Percentiles rank a stretch among this genome's conserved stretches.
Evolutionary conservation across 2,329 filamentous ascomycete genomes (phyloP).

Genomic region (Daldinia sp.): DNA sequence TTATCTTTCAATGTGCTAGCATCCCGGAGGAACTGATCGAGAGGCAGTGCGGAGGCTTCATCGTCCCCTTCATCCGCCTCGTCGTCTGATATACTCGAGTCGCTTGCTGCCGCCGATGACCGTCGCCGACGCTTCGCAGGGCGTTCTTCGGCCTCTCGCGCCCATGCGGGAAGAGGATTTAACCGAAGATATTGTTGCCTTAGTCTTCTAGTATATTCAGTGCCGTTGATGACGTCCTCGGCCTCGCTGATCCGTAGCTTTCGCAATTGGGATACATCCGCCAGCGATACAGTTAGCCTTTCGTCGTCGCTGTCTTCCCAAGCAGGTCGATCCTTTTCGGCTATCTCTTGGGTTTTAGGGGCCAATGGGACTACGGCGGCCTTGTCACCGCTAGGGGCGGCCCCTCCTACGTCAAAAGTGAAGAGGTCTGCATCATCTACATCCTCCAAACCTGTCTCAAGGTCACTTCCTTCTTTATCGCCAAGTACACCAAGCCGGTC

Average conservation of each 20-base stretch:
- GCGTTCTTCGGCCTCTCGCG: slow-evolving; percentile 62
- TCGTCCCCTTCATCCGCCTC: slow-evolving; percentile 56
- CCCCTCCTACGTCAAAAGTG: slow-evolving; percentile 78
- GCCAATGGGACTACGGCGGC: slow-evolving; percentile 41
- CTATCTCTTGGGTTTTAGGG: slow-evolving; percentile 43
- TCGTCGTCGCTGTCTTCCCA: slow-evolving; percentile 99
- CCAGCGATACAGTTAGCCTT: slow-evolving; percentile 83
- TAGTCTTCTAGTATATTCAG: slow-evolving; percentile 84
- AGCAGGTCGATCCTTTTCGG: slow-evolving; percentile 63
- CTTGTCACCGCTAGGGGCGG: slow-evolving; percentile 54
- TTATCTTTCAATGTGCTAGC: slow-evolving; percentile 73
- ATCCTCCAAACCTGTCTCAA: slow-evolving; percentile 67
- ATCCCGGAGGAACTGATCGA: slow-evolving; percentile 83
- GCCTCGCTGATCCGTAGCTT: slow-evolving; percentile 84
- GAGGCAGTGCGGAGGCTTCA: slow-evolving; percentile 76
- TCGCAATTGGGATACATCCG: slow-evolving; percentile 78
- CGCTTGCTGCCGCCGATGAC: slow-evolving; percentile 62
- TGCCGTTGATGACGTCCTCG: slow-evolving; percentile 88
- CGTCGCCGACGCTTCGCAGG: slow-evolving; percentile 64
- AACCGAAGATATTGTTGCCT: slow-evolving; percentile 78
- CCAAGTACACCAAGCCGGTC: slow-evolving; percentile 49
- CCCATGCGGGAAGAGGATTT: slow-evolving; percentile 73
- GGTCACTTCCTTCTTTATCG: slow-evolving; percentile 60
- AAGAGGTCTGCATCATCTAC: slow-evolving; percentile 87
- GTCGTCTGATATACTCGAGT: slow-evolving; percentile 48